Evolutionary conservation across 306 rosid genomes (phyloP).

Genomic region (Gastrolobium bilobum): DNA sequence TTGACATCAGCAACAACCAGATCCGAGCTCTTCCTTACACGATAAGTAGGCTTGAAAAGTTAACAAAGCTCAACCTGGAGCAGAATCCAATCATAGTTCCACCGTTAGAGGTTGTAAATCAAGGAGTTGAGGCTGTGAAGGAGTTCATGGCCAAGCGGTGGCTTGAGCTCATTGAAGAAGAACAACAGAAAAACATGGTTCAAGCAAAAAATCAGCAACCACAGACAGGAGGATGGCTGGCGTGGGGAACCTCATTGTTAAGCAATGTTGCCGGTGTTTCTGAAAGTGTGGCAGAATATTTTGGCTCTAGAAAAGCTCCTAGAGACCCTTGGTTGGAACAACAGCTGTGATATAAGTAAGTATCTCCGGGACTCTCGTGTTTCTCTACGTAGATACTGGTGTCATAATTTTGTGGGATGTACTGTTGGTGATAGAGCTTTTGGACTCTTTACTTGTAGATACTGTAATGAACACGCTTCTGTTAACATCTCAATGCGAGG

Average conservation of each 20-base stretch:
- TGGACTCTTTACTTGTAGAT: not conserved
- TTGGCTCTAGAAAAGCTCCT: constrained; percentile 52
- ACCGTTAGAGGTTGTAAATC: constrained; percentile 55
- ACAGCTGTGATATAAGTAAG: constrained; percentile 39
- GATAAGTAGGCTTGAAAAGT: constrained; percentile 57
- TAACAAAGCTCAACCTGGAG: constrained; percentile 60
- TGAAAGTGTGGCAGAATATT: constrained; percentile 53
- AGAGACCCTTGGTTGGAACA: constrained; percentile 58
- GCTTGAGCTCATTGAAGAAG: constrained; percentile 50
- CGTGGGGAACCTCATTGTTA: constrained; percentile 61
- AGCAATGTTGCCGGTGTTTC: constrained; percentile 58
- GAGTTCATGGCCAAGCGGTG: constrained; percentile 61
- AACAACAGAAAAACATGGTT: constrained; percentile 49
- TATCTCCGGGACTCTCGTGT: not conserved
- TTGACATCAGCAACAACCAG: constrained; percentile 67
- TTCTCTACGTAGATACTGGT: not conserved
- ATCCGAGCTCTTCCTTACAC: constrained; percentile 61
- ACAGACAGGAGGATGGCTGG: constrained; percentile 59
- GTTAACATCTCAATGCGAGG: not conserved
- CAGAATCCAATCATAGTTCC: constrained; percentile 62
- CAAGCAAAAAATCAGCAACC: constrained; percentile 52
- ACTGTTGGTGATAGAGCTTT: constrained; percentile 10
- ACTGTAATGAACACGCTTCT: not conserved
- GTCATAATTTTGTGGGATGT: constrained; percentile 28
- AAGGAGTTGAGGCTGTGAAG: constrained; percentile 63